Base-by-base conservation (phyloP, 2,329 filamentous ascomycete genomes). In the Stagonosporopsis cucurbitacearum region DNA sequence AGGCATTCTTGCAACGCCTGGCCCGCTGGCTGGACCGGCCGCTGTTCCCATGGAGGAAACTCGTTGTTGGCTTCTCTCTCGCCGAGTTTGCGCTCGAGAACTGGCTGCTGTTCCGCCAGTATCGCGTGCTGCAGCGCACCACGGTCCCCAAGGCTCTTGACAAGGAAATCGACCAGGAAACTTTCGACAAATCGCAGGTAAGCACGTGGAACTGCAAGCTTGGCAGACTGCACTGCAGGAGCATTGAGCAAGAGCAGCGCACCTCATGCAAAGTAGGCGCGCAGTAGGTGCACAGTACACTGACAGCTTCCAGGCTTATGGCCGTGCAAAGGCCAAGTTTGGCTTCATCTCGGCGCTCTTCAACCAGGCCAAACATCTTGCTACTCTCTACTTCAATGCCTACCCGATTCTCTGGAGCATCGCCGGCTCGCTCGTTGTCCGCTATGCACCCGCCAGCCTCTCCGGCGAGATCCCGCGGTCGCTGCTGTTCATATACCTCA, bases 31-130 rank as follows among this genome's bases (percentile, higher is more conserved):
- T 98, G 70, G 95, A 99, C 81, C 87, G 91, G 72, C 93, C 94
- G 55, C 82, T 91, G 72, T 96, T 98, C 81, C 94, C 95, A 51
- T 99, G 95, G 95, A 99, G 97, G 86, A 90, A 87, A 75, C 87
- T 99, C 69, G 93, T 99, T 70, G 85, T 98, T 67, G 91, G 92
- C 70, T 99, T 99, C 81, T 96, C 92, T 26, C 76, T 98, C 68
- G 92, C 90, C 59, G 92, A 99, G 75, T 98, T 91, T 76, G 79
- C 92, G 50, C 88, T 99, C 72, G 95, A 99, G 77, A 88, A 91
- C 40, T 91, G 94, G 79, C 87, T 99, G 49, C 92, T 92, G 23
- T 81, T 91, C 66, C 91, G 95, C 54, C 95, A 99, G 77, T 98
- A 97, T 77, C 86, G 87, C 65, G 86, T 97, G 52, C 84, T 98